phyloP scores from a whole-genome alignment of 2,329 filamentous ascomycete genomes.

The Cordyceps tenuipes region DNA sequence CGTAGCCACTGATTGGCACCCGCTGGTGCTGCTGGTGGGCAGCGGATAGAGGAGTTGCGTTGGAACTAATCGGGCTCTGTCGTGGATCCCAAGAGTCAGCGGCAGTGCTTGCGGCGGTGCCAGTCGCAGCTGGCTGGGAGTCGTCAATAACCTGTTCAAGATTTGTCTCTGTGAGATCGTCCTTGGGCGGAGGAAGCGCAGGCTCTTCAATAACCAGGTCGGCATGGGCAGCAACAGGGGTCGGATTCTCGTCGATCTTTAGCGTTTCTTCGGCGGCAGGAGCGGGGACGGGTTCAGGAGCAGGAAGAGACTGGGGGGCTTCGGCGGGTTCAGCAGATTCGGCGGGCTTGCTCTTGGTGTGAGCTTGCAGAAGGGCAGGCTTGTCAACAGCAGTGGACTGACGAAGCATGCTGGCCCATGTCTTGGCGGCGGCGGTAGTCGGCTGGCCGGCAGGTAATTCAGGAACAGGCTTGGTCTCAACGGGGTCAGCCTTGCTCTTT shows the following conservation, averaged over 20 bases:
- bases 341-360: constrained; percentile 35
- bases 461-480: constrained; percentile 26
- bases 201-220: constrained; percentile 40
- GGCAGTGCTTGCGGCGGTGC: constrained; percentile 80
- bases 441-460: constrained; percentile 32
- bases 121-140: constrained; percentile 67
- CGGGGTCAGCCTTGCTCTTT: constrained; percentile 22
- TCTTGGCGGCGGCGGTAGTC: constrained; percentile 37
- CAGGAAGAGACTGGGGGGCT: constrained; percentile 16
- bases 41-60: constrained; percentile 57
- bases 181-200: constrained; percentile 61
- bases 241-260: constrained; percentile 27
- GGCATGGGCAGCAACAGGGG: constrained; percentile 26
- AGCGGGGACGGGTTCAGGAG: constrained; percentile 27
- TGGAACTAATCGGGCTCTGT: constrained; percentile 48
- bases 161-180: constrained; percentile 83
- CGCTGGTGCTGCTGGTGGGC: constrained; percentile 54
- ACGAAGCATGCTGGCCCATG: constrained; percentile 70
- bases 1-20: constrained; percentile 61
- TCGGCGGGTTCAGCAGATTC: constrained; percentile 16
- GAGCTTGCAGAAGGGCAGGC: constrained; percentile 43
- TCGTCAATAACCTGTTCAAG: constrained; percentile 82
- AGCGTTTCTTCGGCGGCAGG: constrained; percentile 18
- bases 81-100: constrained; percentile 77
- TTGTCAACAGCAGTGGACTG: constrained; percentile 47